Conservation (phyloP, 805 yeast species). For the Candida saitoana region DNA sequence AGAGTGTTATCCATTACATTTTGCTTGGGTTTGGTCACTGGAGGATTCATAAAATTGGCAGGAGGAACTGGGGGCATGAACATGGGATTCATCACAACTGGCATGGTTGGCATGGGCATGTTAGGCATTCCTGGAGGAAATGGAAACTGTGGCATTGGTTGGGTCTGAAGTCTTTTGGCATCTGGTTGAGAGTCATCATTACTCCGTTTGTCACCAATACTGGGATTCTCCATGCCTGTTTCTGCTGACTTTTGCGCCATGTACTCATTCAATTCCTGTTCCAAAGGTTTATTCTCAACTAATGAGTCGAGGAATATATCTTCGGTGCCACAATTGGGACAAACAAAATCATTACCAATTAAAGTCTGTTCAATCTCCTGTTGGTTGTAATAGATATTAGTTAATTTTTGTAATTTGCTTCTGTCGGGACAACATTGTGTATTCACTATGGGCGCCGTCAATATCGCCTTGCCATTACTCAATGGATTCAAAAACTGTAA, state of each 20-base stretch:
- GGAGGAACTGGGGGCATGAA: slow-evolving; percentile 20
- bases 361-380: slow-evolving; percentile 42
- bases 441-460: slow-evolving; percentile 63
- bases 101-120: slow-evolving; percentile 20
- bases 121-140: slow-evolving; percentile 21
- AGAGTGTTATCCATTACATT: neutral
- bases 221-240: slow-evolving; percentile 35
- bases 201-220: slow-evolving; percentile 16
- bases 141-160: slow-evolving; percentile 20
- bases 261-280: slow-evolving; percentile 50
- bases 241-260: slow-evolving; percentile 31
- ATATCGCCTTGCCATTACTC: slow-evolving; percentile 35
- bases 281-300: slow-evolving; percentile 56
- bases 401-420: slow-evolving; percentile 54
- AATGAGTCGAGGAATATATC: slow-evolving; percentile 77
- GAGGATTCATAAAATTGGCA: slow-evolving; percentile 4
- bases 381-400: slow-evolving; percentile 35
- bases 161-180: slow-evolving; percentile 19
- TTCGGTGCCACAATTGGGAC: slow-evolving; percentile 78
- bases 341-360: slow-evolving; percentile 79
- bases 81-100: slow-evolving; percentile 16
- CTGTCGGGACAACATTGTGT: slow-evolving; percentile 75
- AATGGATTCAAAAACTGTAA: slow-evolving; percentile 65
- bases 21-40: neutral
- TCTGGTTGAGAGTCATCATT: slow-evolving; percentile 11